Evolutionary conservation across 768 basidiomycete species (phyloP).

Genomic region (Cantharellus cinnabarinus): DNA sequence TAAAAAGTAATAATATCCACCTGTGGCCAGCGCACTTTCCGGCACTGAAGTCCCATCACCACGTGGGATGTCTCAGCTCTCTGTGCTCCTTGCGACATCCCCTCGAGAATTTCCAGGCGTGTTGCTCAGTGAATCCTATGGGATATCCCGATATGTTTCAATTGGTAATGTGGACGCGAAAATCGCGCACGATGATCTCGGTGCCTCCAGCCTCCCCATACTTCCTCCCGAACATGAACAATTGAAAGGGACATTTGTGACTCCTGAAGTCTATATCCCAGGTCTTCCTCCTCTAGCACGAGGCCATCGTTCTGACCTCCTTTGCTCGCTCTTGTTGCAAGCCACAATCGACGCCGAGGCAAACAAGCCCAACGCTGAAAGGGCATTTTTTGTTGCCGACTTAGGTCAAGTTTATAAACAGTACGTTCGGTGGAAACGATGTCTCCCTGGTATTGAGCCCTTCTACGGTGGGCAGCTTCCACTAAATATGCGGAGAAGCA

Average conservation of each 20-base stretch:
- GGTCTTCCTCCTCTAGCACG: constrained; percentile 43
- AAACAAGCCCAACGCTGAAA: constrained; percentile 52
- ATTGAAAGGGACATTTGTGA: not conserved
- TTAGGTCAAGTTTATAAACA: constrained; percentile 72
- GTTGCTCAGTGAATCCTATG: too few relatives aligned
- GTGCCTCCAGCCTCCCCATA: constrained; percentile 12
- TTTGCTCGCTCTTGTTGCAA: constrained; percentile 41
- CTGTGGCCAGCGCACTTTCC: not conserved
- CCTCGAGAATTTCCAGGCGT: too few relatives aligned
- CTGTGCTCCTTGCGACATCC: too few relatives aligned
- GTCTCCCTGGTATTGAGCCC: constrained; percentile 71
- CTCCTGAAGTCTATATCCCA: constrained; percentile 28
- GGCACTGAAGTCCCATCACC: not conserved
- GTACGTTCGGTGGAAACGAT: constrained; percentile 58
- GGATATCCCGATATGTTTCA: too few relatives aligned
- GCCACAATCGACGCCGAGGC: constrained; percentile 5
- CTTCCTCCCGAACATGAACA: not conserved
- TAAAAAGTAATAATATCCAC: constrained; percentile 12
- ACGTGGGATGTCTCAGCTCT: too few relatives aligned
- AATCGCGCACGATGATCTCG: constrained; percentile 7
- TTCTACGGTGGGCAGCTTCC: constrained; percentile 53
- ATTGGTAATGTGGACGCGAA: constrained; percentile 8
- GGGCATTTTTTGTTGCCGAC: constrained; percentile 93
- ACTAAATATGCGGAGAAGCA: not conserved
- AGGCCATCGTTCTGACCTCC: constrained; percentile 54